Evolutionary conservation across 495 filamentous ascomycete genomes (phyloP).

Genomic region (Echria macrotheca): DNA sequence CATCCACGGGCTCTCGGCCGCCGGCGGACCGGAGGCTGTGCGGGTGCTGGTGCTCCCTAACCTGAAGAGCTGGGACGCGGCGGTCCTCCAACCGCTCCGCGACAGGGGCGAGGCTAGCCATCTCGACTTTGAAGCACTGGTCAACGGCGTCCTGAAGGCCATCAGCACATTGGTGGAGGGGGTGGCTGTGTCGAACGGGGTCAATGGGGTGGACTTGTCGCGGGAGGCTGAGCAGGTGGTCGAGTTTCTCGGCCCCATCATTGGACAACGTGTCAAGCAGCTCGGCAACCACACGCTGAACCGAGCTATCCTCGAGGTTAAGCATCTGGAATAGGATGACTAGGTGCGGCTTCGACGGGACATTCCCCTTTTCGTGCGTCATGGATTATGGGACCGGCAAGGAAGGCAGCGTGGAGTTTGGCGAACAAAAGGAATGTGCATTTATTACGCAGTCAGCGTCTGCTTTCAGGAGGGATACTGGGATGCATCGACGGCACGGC

Average conservation of each 20-base stretch:
- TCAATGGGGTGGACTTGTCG: constrained; percentile 26
- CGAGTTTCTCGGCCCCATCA: constrained; percentile 50
- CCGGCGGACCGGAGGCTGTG: constrained; percentile 75
- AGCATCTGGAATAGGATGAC: constrained; percentile 27
- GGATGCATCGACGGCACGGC: too few relatives aligned
- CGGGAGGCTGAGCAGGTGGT: constrained; percentile 48
- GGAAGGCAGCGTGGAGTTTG: not conserved
- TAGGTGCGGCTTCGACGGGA: not conserved
- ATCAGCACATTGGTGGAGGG: constrained; percentile 39
- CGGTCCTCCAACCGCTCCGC: constrained; percentile 54
- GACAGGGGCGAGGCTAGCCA: constrained; percentile 53
- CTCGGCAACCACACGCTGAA: constrained; percentile 47
- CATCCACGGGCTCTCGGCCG: constrained; percentile 65
- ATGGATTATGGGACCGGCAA: not conserved
- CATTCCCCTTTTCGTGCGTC: too few relatives aligned
- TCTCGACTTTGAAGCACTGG: constrained; percentile 57
- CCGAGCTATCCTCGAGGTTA: constrained; percentile 45
- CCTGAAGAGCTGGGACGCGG: constrained; percentile 64
- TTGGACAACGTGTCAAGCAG: constrained; percentile 54
- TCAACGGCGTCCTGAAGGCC: constrained; percentile 56
- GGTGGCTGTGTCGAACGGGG: constrained; percentile 17
- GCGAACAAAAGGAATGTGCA: too few relatives aligned
- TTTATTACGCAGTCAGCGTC: too few relatives aligned
- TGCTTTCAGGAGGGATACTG: too few relatives aligned
- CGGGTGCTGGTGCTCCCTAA: constrained; percentile 75